A percentile compares a stretch with the other conserved stretches of the same genome.
These are phyloP conservation scores for Quercus phellos DNA, from an alignment of 331 rosid species.

Conservation along the genomic window DNA sequence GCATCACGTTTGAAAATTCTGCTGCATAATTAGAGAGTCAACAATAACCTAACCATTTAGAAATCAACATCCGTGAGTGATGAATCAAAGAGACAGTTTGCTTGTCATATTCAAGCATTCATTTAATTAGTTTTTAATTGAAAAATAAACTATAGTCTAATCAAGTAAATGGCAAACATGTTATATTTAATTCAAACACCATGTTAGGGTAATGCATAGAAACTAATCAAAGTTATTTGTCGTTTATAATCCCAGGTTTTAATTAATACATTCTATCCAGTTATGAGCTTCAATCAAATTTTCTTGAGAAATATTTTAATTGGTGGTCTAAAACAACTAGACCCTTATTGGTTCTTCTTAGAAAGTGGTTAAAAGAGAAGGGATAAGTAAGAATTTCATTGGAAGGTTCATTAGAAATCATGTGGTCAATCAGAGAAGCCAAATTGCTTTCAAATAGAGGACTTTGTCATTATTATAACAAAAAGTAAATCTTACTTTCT, in stretches of 20 bases:
- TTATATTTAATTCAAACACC: constrained; percentile 31
- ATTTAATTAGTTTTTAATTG: constrained; percentile 4
- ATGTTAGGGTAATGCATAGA: constrained; percentile 59
- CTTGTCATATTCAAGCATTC: constrained; percentile 34
- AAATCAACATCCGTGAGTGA: constrained; percentile 18
- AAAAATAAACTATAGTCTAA: constrained; percentile 2
- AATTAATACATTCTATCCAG: constrained; percentile 16
- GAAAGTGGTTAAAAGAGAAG: constrained; percentile 7
- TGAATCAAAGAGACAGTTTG: constrained; percentile 27
- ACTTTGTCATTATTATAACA: constrained; percentile 5
- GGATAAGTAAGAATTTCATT: constrained; percentile 23
- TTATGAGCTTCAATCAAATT: not conserved
- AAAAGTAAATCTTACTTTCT: constrained; percentile 5
- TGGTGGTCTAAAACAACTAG: constrained; percentile 11
- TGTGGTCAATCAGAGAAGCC: constrained; percentile 28
- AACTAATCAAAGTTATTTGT: constrained; percentile 40
- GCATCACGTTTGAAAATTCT: not conserved
- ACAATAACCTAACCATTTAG: constrained; percentile 13
- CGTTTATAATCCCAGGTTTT: constrained; percentile 30
- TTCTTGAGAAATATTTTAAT: constrained; percentile 22
- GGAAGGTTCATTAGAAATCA: not conserved
- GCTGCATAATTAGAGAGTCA: constrained; percentile 10
- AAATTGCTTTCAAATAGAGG: constrained; percentile 10
- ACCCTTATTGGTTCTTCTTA: constrained; percentile 28
- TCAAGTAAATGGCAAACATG: constrained; percentile 3